These are phyloP conservation scores for Colletotrichum sublineola DNA, from an alignment of 2,329 filamentous ascomycete genomes.

Conservation along the genomic window DNA sequence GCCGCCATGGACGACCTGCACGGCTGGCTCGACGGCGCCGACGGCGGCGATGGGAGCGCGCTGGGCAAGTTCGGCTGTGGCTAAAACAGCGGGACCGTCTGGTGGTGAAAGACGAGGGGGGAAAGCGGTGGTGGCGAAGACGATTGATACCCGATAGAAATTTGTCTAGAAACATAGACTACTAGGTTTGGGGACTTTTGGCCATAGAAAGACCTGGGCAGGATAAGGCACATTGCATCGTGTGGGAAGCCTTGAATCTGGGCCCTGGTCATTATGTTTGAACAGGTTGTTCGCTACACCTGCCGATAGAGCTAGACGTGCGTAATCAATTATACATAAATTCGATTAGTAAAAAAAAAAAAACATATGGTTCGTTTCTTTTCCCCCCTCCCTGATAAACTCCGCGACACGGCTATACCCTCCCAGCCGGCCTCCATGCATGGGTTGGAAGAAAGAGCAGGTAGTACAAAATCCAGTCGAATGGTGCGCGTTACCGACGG, in stretches of 20 bases:
- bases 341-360: background rate
- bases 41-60: constrained; percentile 63
- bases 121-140: background rate
- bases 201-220: background rate
- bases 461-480: background rate
- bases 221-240: no score
- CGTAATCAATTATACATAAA: background rate
- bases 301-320: background rate
- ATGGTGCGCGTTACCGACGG: background rate
- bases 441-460: background rate
- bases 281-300: background rate
- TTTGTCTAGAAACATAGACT: background rate
- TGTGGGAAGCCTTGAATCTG: background rate
- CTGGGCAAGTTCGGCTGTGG: constrained; percentile 63
- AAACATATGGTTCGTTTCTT: background rate
- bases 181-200: background rate
- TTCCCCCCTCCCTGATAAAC: constrained; percentile 6
- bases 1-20: constrained; percentile 68
- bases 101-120: background rate
- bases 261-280: background rate
- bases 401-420: background rate
- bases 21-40: constrained; percentile 66
- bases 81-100: constrained; percentile 41
- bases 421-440: background rate
- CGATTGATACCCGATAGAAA: background rate